phyloP scores from a whole-genome alignment of 2,329 filamentous ascomycete genomes.

The Periconia macrospinosa region DNA sequence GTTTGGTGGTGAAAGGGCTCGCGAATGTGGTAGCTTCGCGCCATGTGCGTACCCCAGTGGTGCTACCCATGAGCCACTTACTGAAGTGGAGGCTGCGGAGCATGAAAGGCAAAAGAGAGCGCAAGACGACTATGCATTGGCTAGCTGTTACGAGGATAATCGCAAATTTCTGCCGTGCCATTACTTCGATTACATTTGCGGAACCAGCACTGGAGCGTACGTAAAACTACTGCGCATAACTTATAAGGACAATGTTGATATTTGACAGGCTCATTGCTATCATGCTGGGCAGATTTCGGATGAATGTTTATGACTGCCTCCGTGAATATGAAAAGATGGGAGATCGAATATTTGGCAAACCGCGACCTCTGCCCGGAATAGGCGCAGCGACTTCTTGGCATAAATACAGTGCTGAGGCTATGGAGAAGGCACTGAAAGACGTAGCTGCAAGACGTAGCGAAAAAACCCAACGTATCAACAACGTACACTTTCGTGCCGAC shows the following conservation, averaged over 20 bases:
- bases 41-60: constrained; percentile 2
- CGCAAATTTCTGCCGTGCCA: constrained; percentile 9
- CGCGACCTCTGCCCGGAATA: constrained; percentile 1
- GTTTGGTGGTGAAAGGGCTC: not conserved
- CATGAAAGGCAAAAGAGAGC: not conserved
- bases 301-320: constrained; percentile 7
- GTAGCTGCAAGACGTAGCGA: constrained; percentile 3
- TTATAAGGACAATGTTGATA: no score
- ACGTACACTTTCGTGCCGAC: no score
- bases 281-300: constrained; percentile 7
- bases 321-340: constrained; percentile 4
- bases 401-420: constrained; percentile 4
- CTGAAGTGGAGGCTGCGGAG: not conserved
- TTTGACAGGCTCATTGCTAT: constrained; percentile 5
- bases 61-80: not conserved
- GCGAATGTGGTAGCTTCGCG: constrained; percentile 3
- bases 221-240: no score
- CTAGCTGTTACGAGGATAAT: not conserved
- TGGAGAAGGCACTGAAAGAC: constrained; percentile 7
- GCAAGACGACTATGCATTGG: not conserved
- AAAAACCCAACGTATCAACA: not conserved
- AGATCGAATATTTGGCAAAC: constrained; percentile 5
- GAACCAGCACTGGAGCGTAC: constrained; percentile 6
- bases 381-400: constrained; percentile 1
- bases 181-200: constrained; percentile 10